A percentile compares a stretch with the other conserved stretches of the same genome.
Conservation (phyloP, 306 rosid species). For the Glycine tomentella region DNA sequence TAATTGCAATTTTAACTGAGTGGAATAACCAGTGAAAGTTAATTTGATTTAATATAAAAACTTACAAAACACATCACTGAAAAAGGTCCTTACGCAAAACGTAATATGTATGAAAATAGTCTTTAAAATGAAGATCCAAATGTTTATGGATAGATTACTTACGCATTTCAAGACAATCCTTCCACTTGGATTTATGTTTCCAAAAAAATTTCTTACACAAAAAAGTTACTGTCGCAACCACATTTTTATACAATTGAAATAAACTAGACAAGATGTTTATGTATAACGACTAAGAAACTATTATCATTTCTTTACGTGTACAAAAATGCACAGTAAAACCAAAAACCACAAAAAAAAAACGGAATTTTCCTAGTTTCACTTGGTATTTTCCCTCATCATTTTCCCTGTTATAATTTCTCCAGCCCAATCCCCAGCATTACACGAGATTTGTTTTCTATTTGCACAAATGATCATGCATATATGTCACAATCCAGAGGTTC, state of each 20-base stretch:
- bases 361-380: too few species aligned
- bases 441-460: constrained; percentile 29
- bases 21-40: too few species aligned
- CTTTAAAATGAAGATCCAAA: background rate
- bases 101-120: too few species aligned
- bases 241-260: background rate
- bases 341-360: constrained; percentile 46
- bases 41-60: too few species aligned
- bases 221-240: background rate
- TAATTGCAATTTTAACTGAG: too few species aligned
- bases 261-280: background rate
- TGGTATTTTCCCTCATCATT: background rate
- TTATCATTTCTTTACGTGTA: background rate
- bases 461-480: background rate
- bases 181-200: background rate
- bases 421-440: constrained; percentile 33
- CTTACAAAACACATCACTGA: too few species aligned
- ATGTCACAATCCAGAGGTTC: background rate
- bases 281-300: background rate
- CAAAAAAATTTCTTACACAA: background rate
- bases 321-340: constrained; percentile 31
- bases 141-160: background rate
- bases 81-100: too few species aligned
- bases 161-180: constrained; percentile 5
- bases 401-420: constrained; percentile 18